These are phyloP conservation scores for Lentinula detonsa DNA, from an alignment of 768 basidiomycete species.

Conservation along the genomic window DNA sequence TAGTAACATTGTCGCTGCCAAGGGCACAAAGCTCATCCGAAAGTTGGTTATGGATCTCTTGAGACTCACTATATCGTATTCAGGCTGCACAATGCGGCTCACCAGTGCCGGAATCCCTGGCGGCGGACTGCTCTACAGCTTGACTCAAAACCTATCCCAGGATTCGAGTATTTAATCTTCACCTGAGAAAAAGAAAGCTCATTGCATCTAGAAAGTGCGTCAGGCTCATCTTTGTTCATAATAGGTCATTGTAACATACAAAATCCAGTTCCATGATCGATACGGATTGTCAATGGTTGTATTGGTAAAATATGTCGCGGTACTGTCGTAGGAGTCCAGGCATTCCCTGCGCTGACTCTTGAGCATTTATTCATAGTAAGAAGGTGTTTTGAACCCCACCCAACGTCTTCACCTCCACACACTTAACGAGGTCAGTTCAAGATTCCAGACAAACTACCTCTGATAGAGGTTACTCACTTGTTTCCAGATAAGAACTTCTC, in stretches of 20 bases:
- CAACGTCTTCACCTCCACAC: constrained; percentile 38
- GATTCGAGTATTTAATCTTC: constrained; percentile 15
- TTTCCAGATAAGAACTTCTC: constrained; percentile 29
- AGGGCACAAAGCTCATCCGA: neutral
- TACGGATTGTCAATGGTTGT: constrained; percentile 44
- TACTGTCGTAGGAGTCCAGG: constrained; percentile 34
- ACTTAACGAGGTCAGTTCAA: constrained; percentile 27
- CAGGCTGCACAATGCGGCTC: constrained; percentile 47
- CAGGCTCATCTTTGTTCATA: neutral
- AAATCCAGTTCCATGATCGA: constrained; percentile 71
- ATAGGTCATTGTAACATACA: constrained; percentile 29
- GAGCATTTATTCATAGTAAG: neutral
- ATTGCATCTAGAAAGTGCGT: constrained; percentile 44
- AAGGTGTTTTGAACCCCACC: constrained; percentile 32
- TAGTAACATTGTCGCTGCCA: constrained; percentile 58
- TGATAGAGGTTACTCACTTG: constrained; percentile 12
- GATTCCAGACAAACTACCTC: neutral
- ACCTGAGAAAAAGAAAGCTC: constrained; percentile 60
- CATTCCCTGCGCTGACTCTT: constrained; percentile 24
- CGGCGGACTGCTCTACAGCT: constrained; percentile 27
- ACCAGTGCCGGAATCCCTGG: constrained; percentile 35
- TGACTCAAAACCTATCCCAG: neutral
- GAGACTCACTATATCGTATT: constrained; percentile 42
- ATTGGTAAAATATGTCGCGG: constrained; percentile 42
- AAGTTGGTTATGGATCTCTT: constrained; percentile 7